Evolutionary conservation across 306 rosid genomes (phyloP).

Genomic region (Cicer cuneatum): DNA sequence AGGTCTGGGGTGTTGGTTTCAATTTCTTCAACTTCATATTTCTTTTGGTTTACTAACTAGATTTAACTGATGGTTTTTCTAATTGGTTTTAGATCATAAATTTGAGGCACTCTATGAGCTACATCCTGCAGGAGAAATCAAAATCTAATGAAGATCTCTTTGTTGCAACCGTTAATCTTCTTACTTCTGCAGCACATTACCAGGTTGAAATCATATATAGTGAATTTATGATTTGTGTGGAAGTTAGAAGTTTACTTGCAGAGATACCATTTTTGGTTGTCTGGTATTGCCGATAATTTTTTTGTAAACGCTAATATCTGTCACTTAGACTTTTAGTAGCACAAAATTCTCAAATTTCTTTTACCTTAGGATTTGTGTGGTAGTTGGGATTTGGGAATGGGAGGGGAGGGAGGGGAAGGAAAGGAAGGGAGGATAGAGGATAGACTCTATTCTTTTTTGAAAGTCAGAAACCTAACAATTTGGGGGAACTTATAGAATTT

Average conservation of each 20-base stretch:
- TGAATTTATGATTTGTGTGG: conserved; percentile 23
- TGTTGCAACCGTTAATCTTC: conserved; percentile 70
- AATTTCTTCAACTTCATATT: conserved; percentile 34
- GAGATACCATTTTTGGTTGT: not conserved
- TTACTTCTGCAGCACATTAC: conserved; percentile 76
- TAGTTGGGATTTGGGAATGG: not conserved
- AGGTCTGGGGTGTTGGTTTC: conserved; percentile 57
- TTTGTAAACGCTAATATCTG: conserved; percentile 16
- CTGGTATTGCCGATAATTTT: not conserved
- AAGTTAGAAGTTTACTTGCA: conserved; percentile 34
- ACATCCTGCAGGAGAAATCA: conserved; percentile 68
- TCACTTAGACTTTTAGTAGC: conserved; percentile 12
- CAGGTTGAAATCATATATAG: conserved; percentile 62
- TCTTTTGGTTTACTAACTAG: conserved; percentile 22
- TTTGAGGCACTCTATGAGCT: conserved; percentile 63
- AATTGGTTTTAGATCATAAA: conserved; percentile 60
- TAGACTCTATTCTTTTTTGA: not conserved
- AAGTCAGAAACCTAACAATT: not conserved
- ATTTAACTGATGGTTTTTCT: conserved; percentile 40
- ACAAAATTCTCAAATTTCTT: conserved; percentile 11
- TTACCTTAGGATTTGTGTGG: not conserved
- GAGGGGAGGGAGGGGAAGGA: not conserved
- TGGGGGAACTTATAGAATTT: not conserved
- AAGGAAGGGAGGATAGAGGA: conserved; percentile 1
- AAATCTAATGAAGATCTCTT: conserved; percentile 77